Base-by-base conservation (phyloP, 2,329 filamentous ascomycete genomes). In the Claviceps sp. region DNA sequence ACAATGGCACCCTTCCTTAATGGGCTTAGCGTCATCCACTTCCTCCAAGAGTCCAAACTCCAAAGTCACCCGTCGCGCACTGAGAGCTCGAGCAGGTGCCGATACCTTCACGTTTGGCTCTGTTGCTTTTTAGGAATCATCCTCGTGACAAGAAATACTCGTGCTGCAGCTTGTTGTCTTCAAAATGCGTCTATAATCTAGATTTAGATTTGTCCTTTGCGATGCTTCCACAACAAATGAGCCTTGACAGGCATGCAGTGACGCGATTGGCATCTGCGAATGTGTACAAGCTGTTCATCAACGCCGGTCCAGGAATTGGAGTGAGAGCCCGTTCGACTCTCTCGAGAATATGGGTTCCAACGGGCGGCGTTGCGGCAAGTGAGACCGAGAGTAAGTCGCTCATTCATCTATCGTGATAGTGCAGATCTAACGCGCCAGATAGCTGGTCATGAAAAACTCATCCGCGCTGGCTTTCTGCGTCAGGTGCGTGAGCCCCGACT, bases 331-430 rank as follows among this genome's bases (percentile, higher is more conserved):
- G 67, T 45, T 66, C 64, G 38, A 65, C 62, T 44, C 66, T 91
- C 9, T 91, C 88, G 3, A 82, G 74, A 45, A 78, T 89, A 66
- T 96, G 90, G 88, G 75, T 83, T 29, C 88, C 89, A 2, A 86
- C 83, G 1, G 82, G 83, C 44, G 82, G 85, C 7, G 79, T 86
- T 50, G 73, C 81, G 53, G 71, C 73, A 42, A 71, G 71, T 26
- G 70, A 77, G 44, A 72, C 75, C 50, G 79, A 79, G 67, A 71
- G 77, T 79, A 61, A 57, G 64, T 47, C 7, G 22, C 4, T 52
- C 22, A 5, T 11, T 4, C 5, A 29, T 0, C 13, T 40, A 22
- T 42, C 23, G 22, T 6, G 11, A 11, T 17, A 9, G 29, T 34
- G 8, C 13, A 4, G 23, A 20, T 50, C 60, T 66, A 50, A 64